Evolutionary conservation across 2,329 filamentous ascomycete species (phyloP), one percentile per base, ranked within the genome.

Genomic region (Paraphaeosphaeria sporulosa): DNA sequence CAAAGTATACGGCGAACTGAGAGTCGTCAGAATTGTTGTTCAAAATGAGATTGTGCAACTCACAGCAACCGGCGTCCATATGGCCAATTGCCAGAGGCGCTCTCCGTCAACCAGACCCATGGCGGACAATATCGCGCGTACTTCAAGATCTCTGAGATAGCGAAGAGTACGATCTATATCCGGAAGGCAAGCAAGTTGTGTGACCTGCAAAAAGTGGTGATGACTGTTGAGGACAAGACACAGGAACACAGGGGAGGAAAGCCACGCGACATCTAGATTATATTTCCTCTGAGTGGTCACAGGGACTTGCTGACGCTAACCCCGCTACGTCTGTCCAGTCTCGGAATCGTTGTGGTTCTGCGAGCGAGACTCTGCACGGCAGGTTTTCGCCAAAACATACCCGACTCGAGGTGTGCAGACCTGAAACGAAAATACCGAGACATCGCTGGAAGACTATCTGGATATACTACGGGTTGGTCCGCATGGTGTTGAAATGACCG

Each of bases 51-150:
- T n/a, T 44, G 15, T 15, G 43, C 21, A 27, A 68, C 71, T 30
- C 27, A 71, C 70, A 42, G 70, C 71, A 47, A 72, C 32, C 32
- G 71, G 71, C 19, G 61, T 23, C 64, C 65, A 68, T 12, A 73
- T 60, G 13, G 66, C 69, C 21, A 70, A 27, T 32, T 66, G 66
- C 38, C 55, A 64, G 36, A 73, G 19, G n/a, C 63, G 62, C 9
- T 73, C 67, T 62, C 59, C 64, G 52, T 74, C 72, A 58, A 73
- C 34, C 43, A 74, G 40, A 59, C 70, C 69, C 72, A 74, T 74
- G 17, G 17, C 62, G 42, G 38, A 21, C 13, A 32, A 15, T 3
- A 23, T 10, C 44, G 27, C 42, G 47, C 42, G 47, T 30, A 21
- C 30, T 54, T 6, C 25, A 4, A 27, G 25, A 27, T 27, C 3